Percentiles rank a stretch among this genome's conserved stretches.
Evolutionary conservation across 495 filamentous ascomycete genomes (phyloP).

Genomic region (Hypoxylon lienhwacheense): DNA sequence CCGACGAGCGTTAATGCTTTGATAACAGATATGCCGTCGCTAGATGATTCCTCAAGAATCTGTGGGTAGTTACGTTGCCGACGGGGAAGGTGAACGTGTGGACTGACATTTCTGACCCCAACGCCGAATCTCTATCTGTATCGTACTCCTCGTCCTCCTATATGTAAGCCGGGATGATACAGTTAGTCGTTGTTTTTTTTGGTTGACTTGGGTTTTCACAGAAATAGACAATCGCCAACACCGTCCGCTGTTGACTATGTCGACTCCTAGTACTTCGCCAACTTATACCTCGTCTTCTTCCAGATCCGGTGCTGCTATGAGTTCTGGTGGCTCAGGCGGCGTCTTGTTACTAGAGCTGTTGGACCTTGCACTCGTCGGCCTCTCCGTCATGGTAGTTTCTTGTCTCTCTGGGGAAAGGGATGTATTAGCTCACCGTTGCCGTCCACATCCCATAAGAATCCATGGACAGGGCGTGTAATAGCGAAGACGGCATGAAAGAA

Average conservation of each 20-base stretch:
- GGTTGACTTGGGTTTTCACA: too few relatives aligned
- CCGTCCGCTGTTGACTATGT: conserved; percentile 7
- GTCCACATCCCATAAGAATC: background rate
- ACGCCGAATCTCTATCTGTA: conserved; percentile 32
- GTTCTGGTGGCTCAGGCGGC: conserved; percentile 12
- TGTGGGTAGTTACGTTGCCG: background rate
- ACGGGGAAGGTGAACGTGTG: background rate
- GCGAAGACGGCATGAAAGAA: too few relatives aligned
- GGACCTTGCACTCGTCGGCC: conserved; percentile 15
- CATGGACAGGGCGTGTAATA: too few relatives aligned
- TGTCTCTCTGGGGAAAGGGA: conserved; percentile 7
- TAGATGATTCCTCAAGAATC: background rate
- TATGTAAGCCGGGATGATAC: too few relatives aligned
- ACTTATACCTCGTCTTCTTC: conserved; percentile 27
- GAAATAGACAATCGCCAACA: too few relatives aligned
- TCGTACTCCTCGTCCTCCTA: conserved; percentile 31
- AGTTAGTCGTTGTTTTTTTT: conserved; percentile 12
- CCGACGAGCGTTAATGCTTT: conserved; percentile 5
- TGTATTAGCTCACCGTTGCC: conserved; percentile 1
- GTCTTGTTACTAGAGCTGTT: conserved; percentile 7
- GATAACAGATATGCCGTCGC: background rate
- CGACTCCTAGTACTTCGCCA: background rate
- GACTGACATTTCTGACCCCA: conserved; percentile 38
- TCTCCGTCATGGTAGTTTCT: conserved; percentile 21
- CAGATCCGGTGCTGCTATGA: conserved; percentile 17